A percentile compares a stretch with the other conserved stretches of the same genome.
phyloP scores from a whole-genome alignment of 2,329 filamentous ascomycete species.

The Phialemonium atrogriseum region DNA sequence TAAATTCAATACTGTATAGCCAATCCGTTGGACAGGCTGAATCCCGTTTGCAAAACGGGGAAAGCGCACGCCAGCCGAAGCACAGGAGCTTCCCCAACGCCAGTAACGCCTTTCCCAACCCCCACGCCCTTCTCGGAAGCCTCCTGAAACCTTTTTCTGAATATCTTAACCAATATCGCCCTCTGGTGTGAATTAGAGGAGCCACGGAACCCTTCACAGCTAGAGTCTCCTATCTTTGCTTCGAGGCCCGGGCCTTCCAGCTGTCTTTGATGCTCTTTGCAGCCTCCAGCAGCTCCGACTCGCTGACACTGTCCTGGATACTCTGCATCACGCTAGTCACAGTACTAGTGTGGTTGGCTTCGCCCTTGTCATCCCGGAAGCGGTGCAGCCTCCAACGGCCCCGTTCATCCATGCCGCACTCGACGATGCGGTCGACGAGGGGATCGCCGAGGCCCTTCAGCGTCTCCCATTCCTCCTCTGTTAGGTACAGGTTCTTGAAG shows the following conservation, averaged over 20 bases:
- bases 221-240: no score
- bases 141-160: no score
- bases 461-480: slow-evolving; percentile 72
- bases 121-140: no score
- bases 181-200: no score
- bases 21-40: no score
- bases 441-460: slow-evolving; percentile 67
- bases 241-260: slow-evolving; percentile 54
- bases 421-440: slow-evolving; percentile 80
- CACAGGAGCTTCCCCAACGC: no score
- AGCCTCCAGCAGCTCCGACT: slow-evolving; percentile 67
- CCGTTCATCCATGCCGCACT: slow-evolving; percentile 73
- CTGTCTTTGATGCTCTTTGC: slow-evolving; percentile 66
- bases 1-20: no score
- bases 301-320: slow-evolving; percentile 76
- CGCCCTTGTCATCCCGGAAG: slow-evolving; percentile 85
- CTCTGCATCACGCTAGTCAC: slow-evolving; percentile 83
- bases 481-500: slow-evolving; percentile 62
- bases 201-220: no score
- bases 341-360: slow-evolving; percentile 81
- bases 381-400: slow-evolving; percentile 79
- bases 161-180: no score
- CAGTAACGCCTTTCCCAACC: no score
- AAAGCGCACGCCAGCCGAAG: no score
- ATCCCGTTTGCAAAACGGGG: no score